A percentile compares a stretch with the other conserved stretches of the same genome.
These are phyloP conservation scores for Heterobasidion parviporum DNA, from an alignment of 1,284 basidiomycete genomes.

Conservation along the genomic window DNA sequence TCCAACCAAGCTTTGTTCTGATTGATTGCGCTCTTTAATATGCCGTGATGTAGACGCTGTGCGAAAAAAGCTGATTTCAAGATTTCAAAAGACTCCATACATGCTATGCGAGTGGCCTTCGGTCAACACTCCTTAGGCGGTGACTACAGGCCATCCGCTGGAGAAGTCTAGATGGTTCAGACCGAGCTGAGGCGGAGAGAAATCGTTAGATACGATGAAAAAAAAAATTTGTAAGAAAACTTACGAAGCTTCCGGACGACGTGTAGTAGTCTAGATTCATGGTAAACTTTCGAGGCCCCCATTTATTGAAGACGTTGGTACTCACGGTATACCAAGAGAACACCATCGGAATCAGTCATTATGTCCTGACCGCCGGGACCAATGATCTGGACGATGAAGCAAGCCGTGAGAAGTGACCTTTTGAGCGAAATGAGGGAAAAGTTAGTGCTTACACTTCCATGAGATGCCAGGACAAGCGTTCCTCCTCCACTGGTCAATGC, in stretches of 20 bases:
- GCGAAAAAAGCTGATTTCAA: not conserved
- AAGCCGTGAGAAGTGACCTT: not conserved
- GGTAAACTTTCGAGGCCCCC: not conserved
- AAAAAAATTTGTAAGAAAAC: not conserved
- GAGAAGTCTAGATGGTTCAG: constrained; percentile 36
- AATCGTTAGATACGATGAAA: not conserved
- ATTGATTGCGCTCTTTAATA: too few species aligned
- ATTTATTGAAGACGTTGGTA: not conserved
- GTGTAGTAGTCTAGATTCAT: constrained; percentile 40
- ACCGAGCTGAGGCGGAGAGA: constrained; percentile 29
- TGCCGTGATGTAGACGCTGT: not conserved
- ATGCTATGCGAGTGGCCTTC: not conserved
- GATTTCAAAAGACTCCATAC: not conserved
- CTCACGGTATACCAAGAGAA: constrained; percentile 35
- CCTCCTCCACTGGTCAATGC: constrained; percentile 42
- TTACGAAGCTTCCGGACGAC: constrained; percentile 18
- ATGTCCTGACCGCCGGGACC: constrained; percentile 40
- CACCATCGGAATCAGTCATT: constrained; percentile 27
- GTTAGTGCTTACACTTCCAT: constrained; percentile 26
- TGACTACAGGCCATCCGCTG: constrained; percentile 24
- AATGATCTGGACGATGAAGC: constrained; percentile 23
- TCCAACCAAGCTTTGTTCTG: too few species aligned
- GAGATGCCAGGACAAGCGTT: constrained; percentile 39
- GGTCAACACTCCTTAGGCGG: not conserved
- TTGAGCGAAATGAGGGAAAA: not conserved